Evolutionary conservation across 441 rosid genomes (phyloP), one percentile per base, ranked within the genome.

Genomic region (Mallotus japonicus): DNA sequence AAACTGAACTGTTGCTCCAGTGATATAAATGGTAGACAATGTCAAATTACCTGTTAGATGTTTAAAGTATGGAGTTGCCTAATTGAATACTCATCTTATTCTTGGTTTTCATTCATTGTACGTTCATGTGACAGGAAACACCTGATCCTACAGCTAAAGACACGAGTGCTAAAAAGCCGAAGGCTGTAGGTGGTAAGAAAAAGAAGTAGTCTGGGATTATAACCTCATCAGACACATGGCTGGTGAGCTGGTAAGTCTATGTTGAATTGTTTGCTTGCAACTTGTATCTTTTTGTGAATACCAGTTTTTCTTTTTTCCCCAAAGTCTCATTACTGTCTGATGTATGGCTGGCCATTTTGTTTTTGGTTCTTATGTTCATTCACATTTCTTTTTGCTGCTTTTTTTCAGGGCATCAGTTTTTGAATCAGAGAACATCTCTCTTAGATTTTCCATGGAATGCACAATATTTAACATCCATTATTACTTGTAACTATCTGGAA

Each of bases 121-220:
- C 24, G 24, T 74, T 57, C 8, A 76, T 67, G 9, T 76, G 62
- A 69, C 79, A 87, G 93, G 97, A 89, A 75, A 72, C 71, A 47
- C 83, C 87, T 1, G 82, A 59, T 75, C 75, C 66, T 32, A 78
- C 75, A 60, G 65, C 78, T 14, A 91, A 86, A 77, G 88, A 76
- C 77, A 74, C 84, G 34, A 50, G 75, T 72, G 87, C 84, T 74
- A 91, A 89, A 75, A 89, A 87, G 81, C 54, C 85, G 4, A 87
- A 89, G 81, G 89, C 82, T 65, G 86, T 79, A 76, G 89, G 90
- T 75, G 90, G 82, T 40, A 87, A 65, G 86, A 92, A 84, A 86
- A 91, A 86, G 87, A 84, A 90, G 76, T 86, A 87, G 80, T 68
- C 46, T 50, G 19, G 17, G 56, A 13, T 32, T 46, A 32, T 44